Evolutionary conservation across 306 rosid genomes (phyloP).

Genomic region (Nissolia schottii): DNA sequence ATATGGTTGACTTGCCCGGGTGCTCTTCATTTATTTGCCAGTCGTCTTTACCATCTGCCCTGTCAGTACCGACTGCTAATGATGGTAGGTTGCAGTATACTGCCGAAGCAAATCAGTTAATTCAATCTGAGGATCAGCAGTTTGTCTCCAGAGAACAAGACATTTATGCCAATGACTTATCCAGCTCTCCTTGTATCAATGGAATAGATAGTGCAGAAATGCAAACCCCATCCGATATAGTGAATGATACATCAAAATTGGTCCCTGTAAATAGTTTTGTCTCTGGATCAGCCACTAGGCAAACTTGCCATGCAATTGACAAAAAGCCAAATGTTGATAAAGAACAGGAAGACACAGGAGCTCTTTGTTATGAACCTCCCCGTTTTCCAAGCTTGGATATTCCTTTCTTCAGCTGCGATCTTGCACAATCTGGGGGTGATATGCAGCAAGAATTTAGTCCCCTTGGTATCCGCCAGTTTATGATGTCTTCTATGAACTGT

Average conservation of each 20-base stretch:
- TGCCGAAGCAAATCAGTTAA: conserved; percentile 46
- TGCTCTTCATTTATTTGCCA: conserved; percentile 45
- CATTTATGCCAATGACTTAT: conserved; percentile 48
- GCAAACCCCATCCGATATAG: conserved; percentile 43
- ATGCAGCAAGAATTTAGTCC: conserved; percentile 99
- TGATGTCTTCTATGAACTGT: conserved; percentile 88
- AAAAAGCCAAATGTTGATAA: conserved; percentile 34
- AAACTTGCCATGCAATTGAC: conserved; percentile 38
- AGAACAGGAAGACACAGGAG: conserved; percentile 59
- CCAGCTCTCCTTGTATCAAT: conserved; percentile 46
- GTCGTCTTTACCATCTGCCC: conserved; percentile 40
- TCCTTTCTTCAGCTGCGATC: conserved; percentile 98
- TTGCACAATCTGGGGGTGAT: conserved; percentile 68
- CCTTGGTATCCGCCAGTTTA: conserved; percentile 88
- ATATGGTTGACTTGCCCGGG: conserved; percentile 40
- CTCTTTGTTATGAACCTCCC: conserved; percentile 91
- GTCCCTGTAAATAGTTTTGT: conserved; percentile 67
- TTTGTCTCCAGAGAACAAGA: conserved; percentile 44
- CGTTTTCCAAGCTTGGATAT: conserved; percentile 87
- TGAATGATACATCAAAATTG: conserved; percentile 48
- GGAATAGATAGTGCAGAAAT: conserved; percentile 26
- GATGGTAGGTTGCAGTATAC: conserved; percentile 39
- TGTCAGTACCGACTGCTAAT: conserved; percentile 40
- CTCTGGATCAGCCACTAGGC: conserved; percentile 39
- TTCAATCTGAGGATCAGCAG: conserved; percentile 51